Percentiles rank a stretch among this genome's conserved stretches.
Evolutionary conservation across 805 yeast species (phyloP).

Genomic region (Isabelozyma rhagii): DNA sequence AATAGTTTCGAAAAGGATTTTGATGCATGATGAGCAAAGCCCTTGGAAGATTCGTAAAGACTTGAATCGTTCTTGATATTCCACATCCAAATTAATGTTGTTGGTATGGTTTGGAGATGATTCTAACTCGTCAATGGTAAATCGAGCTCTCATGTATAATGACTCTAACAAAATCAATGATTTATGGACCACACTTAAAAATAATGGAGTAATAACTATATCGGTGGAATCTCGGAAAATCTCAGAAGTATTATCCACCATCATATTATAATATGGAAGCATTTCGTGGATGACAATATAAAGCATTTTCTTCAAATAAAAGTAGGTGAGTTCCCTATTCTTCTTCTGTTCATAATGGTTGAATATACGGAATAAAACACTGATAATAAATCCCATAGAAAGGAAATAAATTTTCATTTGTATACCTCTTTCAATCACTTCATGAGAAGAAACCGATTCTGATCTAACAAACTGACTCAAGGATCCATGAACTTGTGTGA

Average conservation of each 20-base stretch:
- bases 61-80: too few relatives aligned
- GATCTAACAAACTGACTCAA: background rate
- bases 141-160: slow-evolving; percentile 4
- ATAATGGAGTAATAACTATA: slow-evolving; percentile 14
- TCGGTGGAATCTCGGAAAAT: slow-evolving; percentile 13
- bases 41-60: too few relatives aligned
- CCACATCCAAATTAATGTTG: too few relatives aligned
- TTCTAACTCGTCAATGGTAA: slow-evolving; percentile 1
- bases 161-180: slow-evolving; percentile 7
- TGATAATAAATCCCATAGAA: slow-evolving; percentile 13
- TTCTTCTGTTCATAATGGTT: slow-evolving; percentile 22
- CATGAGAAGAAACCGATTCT: background rate
- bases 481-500: slow-evolving; percentile 3
- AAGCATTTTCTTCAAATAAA: slow-evolving; percentile 23
- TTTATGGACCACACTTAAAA: slow-evolving; percentile 15
- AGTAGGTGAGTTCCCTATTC: slow-evolving; percentile 19
- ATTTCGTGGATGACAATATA: slow-evolving; percentile 13
- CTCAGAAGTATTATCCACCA: slow-evolving; percentile 6
- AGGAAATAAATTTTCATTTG: slow-evolving; percentile 17
- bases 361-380: slow-evolving; percentile 22
- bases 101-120: slow-evolving; percentile 3
- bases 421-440: slow-evolving; percentile 2
- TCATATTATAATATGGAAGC: slow-evolving; percentile 16
- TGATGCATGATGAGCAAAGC: too few relatives aligned
- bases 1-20: too few relatives aligned